A percentile compares a stretch with the other conserved stretches of the same genome.
phyloP scores from a whole-genome alignment of 1,284 basidiomycete genomes.

The Entoloma clypeatum region DNA sequence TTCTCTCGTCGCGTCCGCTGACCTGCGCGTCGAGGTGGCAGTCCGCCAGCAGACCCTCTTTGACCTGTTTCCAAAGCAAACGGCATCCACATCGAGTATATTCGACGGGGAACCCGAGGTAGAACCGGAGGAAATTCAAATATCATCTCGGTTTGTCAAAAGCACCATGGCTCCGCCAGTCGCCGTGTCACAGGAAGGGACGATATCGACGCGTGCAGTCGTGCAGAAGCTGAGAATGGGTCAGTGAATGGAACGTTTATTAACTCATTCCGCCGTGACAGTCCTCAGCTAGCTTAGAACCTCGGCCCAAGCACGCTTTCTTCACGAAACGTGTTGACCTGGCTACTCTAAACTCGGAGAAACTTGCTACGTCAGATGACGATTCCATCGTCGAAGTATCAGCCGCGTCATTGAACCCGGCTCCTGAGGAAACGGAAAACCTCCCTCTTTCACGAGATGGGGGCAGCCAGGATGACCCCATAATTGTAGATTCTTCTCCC shows the following conservation, averaged over 20 bases:
- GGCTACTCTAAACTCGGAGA: no score
- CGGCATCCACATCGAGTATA: no score
- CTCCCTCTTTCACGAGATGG: constrained; percentile 17
- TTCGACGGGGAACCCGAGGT: background rate
- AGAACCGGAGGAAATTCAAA: background rate
- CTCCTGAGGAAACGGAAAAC: background rate
- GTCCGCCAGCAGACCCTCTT: constrained; percentile 33
- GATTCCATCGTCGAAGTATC: background rate
- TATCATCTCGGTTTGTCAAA: constrained; percentile 1
- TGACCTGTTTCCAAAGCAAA: constrained; percentile 31
- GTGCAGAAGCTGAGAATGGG: constrained; percentile 14
- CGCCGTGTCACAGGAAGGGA: background rate
- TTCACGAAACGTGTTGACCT: no score
- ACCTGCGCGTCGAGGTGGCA: constrained; percentile 8
- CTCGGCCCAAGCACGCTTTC: constrained; percentile 17
- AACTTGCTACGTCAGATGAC: constrained; percentile 4
- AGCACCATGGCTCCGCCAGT: background rate
- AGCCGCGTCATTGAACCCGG: no score
- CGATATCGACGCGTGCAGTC: constrained; percentile 5
- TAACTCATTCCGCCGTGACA: background rate
- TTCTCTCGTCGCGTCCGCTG: constrained; percentile 4
- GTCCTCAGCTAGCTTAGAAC: constrained; percentile 16
- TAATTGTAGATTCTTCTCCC: constrained; percentile 43
- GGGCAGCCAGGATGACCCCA: constrained; percentile 37
- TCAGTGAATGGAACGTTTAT: background rate